Base-by-base conservation (phyloP, 2,329 filamentous ascomycete genomes). In the Trichophaea hybrida region DNA sequence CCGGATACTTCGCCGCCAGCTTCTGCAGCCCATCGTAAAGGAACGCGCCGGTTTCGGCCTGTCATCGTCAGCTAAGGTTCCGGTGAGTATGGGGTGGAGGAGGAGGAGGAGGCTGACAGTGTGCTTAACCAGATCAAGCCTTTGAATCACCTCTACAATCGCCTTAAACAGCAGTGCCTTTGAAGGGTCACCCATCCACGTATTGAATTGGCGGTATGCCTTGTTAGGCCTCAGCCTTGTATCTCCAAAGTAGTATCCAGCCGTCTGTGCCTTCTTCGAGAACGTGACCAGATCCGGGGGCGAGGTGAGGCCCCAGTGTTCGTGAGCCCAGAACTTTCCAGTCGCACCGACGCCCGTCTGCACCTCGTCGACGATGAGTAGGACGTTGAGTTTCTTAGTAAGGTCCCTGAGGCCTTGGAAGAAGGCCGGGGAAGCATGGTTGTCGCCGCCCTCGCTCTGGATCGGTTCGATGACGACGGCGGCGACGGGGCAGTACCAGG, bases 121-220 rank as follows among this genome's bases (percentile, higher is more conserved):
- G 74, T 88, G 78, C 70, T 81, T 76, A 55, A 95, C 87, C n/a
- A 95, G 79, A 69, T 85, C 80, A 59, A 86, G 77, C 55, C 81
- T 77, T 73, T 88, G 76, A 59, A 94, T 83, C 75, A 95, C 88
- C 60, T 86, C 74, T 70, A 91, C 80, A 74, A 95, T 94, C 69
- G 82, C 85, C 64, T 86, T 82, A 83, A 94, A 94, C 66, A 95
- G 78, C 61, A 95, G 76, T 13, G 86, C 88, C 61, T 88, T 83
- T 12, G 85, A 84, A 13, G 89, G 89, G 75, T 95, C 89, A 69
- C 89, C 89, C 85, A 95, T 94, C 89, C 89, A 95, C 44, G 88
- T 95, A 78, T 95, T 95, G 79, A 95, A 95, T 75, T 95, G 89
- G 63, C 89, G 84, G 78, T 94, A 95, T 5, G 90, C 86, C 79